Percentiles rank a stretch among this genome's conserved stretches.
phyloP scores from a whole-genome alignment of 805 yeast genomes.

The Candida maesae region DNA sequence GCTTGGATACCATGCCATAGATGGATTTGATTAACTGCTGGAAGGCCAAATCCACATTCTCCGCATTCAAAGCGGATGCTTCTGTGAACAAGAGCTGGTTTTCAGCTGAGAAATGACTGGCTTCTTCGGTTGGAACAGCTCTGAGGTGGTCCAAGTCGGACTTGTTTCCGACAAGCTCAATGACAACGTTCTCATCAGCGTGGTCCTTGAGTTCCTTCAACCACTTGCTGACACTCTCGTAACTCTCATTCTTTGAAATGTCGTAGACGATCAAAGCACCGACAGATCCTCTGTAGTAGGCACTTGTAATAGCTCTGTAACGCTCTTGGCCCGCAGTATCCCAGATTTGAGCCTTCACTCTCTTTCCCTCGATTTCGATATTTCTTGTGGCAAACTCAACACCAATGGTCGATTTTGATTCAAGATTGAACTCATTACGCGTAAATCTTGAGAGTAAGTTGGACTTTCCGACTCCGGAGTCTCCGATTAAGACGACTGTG shows the following conservation, averaged over 20 bases:
- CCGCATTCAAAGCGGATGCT: slow-evolving; percentile 90
- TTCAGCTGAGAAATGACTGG: slow-evolving; percentile 89
- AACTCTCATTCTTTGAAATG: slow-evolving; percentile 84
- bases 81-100: slow-evolving; percentile 91
- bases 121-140: slow-evolving; percentile 97
- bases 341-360: slow-evolving; percentile 92
- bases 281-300: slow-evolving; percentile 96
- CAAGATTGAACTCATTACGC: slow-evolving; percentile 91
- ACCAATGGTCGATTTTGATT: slow-evolving; percentile 92
- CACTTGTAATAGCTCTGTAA: slow-evolving; percentile 95
- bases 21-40: slow-evolving; percentile 89
- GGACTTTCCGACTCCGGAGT: slow-evolving; percentile 96
- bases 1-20: slow-evolving; percentile 90
- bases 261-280: slow-evolving; percentile 96
- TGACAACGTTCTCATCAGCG: slow-evolving; percentile 92
- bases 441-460: slow-evolving; percentile 91
- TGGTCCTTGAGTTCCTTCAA: slow-evolving; percentile 85
- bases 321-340: slow-evolving; percentile 99
- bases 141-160: slow-evolving; percentile 87
- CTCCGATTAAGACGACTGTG: slow-evolving; percentile 87
- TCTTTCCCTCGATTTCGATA: slow-evolving; percentile 77
- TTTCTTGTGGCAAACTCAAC: slow-evolving; percentile 98
- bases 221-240: slow-evolving; percentile 85
- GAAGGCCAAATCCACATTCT: slow-evolving; percentile 93
- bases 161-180: slow-evolving; percentile 90